Evolutionary conservation across 306 rosid species (phyloP).

Genomic region (Acacia confusa): DNA sequence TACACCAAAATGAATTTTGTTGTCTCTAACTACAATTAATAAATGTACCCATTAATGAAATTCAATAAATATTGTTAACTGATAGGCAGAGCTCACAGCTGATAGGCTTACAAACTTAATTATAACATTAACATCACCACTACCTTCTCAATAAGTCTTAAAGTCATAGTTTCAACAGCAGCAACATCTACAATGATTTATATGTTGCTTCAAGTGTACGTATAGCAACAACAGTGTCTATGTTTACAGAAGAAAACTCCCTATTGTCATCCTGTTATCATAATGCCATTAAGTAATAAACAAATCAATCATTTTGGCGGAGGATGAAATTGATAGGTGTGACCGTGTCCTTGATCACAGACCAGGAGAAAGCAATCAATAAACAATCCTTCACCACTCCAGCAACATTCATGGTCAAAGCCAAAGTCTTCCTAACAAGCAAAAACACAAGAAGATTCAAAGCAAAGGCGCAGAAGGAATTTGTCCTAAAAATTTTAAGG

Average conservation of each 20-base stretch:
- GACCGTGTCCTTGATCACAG: conserved; percentile 90
- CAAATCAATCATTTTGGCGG: too few species aligned
- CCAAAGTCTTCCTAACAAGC: conserved; percentile 94
- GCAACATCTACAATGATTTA: conserved; percentile 94
- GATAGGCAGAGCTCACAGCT: neutral
- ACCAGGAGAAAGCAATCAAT: conserved; percentile 95
- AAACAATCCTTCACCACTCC: conserved; percentile 98
- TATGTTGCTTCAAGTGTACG: conserved; percentile 98
- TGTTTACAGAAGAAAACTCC: conserved; percentile 90
- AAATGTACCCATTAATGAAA: neutral
- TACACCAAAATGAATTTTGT: neutral
- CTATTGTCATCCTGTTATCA: conserved; percentile 87
- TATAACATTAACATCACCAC: neutral
- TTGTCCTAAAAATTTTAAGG: conserved; percentile 66
- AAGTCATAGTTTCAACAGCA: conserved; percentile 87
- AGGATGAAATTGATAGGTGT: conserved; percentile 80
- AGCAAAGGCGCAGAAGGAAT: conserved; percentile 82
- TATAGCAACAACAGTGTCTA: conserved; percentile 99
- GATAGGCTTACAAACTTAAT: neutral
- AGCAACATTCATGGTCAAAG: conserved; percentile 96
- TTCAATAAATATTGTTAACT: neutral
- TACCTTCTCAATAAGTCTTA: conserved; percentile 90
- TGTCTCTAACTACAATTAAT: neutral
- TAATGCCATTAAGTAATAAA: neutral
- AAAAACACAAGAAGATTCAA: conserved; percentile 84